Evolutionary conservation across 306 rosid genomes (phyloP).

Genomic region (Purshia tridentata): DNA sequence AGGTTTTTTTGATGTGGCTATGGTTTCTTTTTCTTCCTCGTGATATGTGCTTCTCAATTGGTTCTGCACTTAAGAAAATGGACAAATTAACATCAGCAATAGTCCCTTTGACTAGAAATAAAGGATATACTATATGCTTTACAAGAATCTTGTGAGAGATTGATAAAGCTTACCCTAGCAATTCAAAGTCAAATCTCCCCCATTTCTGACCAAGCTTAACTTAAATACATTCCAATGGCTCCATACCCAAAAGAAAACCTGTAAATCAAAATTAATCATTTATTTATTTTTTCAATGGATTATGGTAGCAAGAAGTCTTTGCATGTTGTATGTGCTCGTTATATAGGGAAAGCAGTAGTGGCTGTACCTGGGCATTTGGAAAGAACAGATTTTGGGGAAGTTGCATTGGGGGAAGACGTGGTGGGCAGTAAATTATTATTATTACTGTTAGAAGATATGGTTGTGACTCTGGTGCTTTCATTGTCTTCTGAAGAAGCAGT

Average conservation of each 20-base stretch:
- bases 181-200: conserved; percentile 37
- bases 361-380: conserved; percentile 55
- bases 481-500: conserved; percentile 27
- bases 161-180: conserved; percentile 52
- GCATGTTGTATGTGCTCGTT: background rate
- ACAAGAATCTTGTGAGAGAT: background rate
- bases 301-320: background rate
- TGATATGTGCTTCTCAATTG: conserved; percentile 51
- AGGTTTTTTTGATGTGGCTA: conserved; percentile 47
- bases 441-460: conserved; percentile 21
- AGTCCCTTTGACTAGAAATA: background rate
- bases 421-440: conserved; percentile 27
- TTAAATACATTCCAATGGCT: conserved; percentile 58
- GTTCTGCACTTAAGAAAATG: conserved; percentile 44
- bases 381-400: conserved; percentile 43
- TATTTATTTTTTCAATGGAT: conserved; percentile 8
- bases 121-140: background rate
- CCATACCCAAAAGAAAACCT: conserved; percentile 44
- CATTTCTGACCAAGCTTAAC: conserved; percentile 42
- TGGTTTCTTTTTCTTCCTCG: conserved; percentile 43
- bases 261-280: conserved; percentile 18
- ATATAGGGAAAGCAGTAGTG: background rate
- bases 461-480: conserved; percentile 28
- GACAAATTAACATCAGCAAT: background rate
- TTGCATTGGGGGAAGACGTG: conserved; percentile 36